Evolutionary conservation across 164 flowering plant species (phyloP), one percentile per base, ranked within the genome.

Genomic region (Aristolochia contorta): DNA sequence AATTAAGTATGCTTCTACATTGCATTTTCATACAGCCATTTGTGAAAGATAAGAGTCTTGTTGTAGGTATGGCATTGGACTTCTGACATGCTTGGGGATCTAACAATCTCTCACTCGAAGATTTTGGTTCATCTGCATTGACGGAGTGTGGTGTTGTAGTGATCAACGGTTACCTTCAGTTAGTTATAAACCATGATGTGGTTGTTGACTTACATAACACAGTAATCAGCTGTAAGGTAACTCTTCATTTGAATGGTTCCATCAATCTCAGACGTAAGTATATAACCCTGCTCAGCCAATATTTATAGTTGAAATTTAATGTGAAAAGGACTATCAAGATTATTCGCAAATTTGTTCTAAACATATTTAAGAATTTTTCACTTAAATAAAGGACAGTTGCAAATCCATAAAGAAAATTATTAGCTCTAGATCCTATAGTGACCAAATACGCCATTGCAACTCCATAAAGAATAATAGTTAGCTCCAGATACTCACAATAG

Each of bases 161-260:
- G 7, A 72, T 94, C 74, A 94, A 91, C 72, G 99, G 99, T 23
- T 94, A 89, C 79, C 93, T 91, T 72, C 97, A 77, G 59, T 75
- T 88, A 24, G 61, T 94, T 69, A 65, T 91, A 50, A 89, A 94
- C 67, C 94, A 88, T 83, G 99, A 58, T 18, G 15, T 24, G 23
- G n/a, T n/a, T n/a, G n/a, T n/a, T n/a, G n/a, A n/a, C n/a, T n/a
- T n/a, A n/a, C n/a, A n/a, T n/a, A n/a, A n/a, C n/a, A n/a, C n/a
- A n/a, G n/a, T n/a, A n/a, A n/a, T n/a, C n/a, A n/a, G n/a, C 96
- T 47, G 84, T 75, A 25, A 93, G 96, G 70, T 86, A 93, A 68
- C 97, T 89, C 80, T 93, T 93, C 98, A 90, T 90, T 79, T 89
- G 94, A 69, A 93, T 93, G 60, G 98, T 90, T 12, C 98, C 97